phyloP scores from a whole-genome alignment of 2,329 filamentous ascomycete species.

The Aspergillus phoenicis region DNA sequence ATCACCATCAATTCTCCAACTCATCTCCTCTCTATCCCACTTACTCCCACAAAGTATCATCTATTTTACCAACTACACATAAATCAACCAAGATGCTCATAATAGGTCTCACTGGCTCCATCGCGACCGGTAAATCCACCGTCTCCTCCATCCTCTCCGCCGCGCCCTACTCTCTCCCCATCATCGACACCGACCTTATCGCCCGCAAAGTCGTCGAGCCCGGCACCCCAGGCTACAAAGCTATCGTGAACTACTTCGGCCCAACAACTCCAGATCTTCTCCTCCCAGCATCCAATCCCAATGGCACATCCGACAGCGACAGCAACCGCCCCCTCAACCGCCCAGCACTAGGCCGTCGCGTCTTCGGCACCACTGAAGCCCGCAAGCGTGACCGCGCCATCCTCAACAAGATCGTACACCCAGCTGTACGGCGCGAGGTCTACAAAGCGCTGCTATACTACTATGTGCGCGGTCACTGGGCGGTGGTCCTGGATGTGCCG shows the following conservation, averaged over 20 bases:
- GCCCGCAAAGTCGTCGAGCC: conserved; percentile 94
- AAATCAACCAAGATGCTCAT: conserved; percentile 70
- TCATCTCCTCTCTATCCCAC: not conserved
- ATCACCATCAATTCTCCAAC: not conserved
- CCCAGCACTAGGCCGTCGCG: conserved; percentile 77
- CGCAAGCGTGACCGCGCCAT: conserved; percentile 70
- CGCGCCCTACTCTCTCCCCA: conserved; percentile 80
- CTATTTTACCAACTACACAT: not conserved
- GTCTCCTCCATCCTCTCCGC: conserved; percentile 80
- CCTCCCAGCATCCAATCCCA: conserved; percentile 53
- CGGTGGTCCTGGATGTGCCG: conserved; percentile 88
- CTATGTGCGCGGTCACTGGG: conserved; percentile 79
- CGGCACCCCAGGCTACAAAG: conserved; percentile 78
- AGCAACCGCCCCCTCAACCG: conserved; percentile 70
- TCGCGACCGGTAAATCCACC: conserved; percentile 97
- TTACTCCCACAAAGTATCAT: not conserved
- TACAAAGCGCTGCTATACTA: conserved; percentile 70
- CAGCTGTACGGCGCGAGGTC: conserved; percentile 82
- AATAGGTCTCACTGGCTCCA: conserved; percentile 93
- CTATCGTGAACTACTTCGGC: conserved; percentile 79
- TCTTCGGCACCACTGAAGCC: conserved; percentile 80
- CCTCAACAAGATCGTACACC: conserved; percentile 90
- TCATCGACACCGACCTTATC: conserved; percentile 91
- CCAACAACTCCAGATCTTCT: conserved; percentile 85
- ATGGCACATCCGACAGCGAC: conserved; percentile 13